Evolutionary conservation across 2,329 filamentous ascomycete species (phyloP), one percentile per base, ranked within the genome.

Genomic region (Fusarium caatingaense): DNA sequence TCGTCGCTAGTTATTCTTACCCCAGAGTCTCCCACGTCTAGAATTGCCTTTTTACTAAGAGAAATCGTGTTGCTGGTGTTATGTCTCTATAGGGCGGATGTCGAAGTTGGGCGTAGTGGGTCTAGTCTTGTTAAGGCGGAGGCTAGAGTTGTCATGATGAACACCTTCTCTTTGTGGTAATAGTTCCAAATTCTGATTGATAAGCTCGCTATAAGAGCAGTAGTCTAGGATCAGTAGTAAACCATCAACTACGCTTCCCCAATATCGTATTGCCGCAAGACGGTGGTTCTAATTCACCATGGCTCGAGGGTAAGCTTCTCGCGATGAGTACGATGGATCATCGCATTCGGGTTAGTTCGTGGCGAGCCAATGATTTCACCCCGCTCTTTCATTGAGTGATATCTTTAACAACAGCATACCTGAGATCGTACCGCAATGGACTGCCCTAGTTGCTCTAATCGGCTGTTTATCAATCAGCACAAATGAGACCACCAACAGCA

Each of bases 401-500:
- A 32, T 32, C 30, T 16, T 4, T 15, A 32, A 16, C 30, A 16
- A 32, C 30, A 5, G 8, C 7, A 32, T 4, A 32, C 30, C 15
- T 32, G 30, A 2, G 15, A 1, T 32, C 30, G 13, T 32, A 8
- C 30, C 30, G 3, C 30, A 8, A 32, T 32, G 30, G 2, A 32
- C 15, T 16, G 13, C 8, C 7, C 3, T 32, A 15, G 3, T 15
- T 32, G 30, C 13, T 32, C 30, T 37, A n/a, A 5, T 9, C 10
- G 34, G 9, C 10, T 11, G 6, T 3, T 9, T 18, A 37, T 11
- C 34, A 37, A 5, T 4, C 10, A 37, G 18, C 18, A 12, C 34
- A n/a, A 4, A 74, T 74, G 71, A 42, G 72, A 16, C 72, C 69
- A 10, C 40, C 66, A 2, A 74, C 60, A 6, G 72, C 72, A 16